Evolutionary conservation across 176 grass and related monocot genomes (phyloP).

Genomic region (Urochloa ruziziensis): DNA sequence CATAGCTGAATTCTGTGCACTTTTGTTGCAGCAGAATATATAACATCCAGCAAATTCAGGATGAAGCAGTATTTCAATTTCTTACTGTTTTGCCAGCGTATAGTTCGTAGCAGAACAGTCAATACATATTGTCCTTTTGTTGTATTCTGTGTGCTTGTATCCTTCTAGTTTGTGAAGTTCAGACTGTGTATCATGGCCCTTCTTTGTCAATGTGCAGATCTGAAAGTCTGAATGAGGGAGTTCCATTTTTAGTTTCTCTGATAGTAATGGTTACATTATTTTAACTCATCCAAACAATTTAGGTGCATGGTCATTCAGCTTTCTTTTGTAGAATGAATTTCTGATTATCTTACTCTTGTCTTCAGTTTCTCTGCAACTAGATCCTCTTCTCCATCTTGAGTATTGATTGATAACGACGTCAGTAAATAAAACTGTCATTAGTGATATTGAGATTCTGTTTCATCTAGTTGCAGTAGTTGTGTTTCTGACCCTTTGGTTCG

Average conservation of each 20-base stretch:
- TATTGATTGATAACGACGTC: not conserved
- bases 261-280: not conserved
- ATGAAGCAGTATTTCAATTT: not conserved
- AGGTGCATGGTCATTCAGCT: not conserved
- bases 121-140: not conserved
- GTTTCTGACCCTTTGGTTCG: conserved; percentile 3
- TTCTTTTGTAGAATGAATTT: not conserved
- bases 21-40: not conserved
- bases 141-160: not conserved
- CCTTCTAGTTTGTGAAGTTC: not conserved
- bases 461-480: not conserved
- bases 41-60: not conserved
- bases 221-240: not conserved
- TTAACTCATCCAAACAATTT: not conserved
- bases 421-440: not conserved
- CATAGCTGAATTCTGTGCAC: not conserved
- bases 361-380: not conserved
- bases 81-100: not conserved
- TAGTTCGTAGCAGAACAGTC: not conserved
- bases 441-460: not conserved
- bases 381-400: not conserved
- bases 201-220: not conserved
- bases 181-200: not conserved
- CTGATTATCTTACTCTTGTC: not conserved
- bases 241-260: not conserved